Evolutionary conservation across 2,329 filamentous ascomycete species (phyloP).

Genomic region (Diaporthe citri): DNA sequence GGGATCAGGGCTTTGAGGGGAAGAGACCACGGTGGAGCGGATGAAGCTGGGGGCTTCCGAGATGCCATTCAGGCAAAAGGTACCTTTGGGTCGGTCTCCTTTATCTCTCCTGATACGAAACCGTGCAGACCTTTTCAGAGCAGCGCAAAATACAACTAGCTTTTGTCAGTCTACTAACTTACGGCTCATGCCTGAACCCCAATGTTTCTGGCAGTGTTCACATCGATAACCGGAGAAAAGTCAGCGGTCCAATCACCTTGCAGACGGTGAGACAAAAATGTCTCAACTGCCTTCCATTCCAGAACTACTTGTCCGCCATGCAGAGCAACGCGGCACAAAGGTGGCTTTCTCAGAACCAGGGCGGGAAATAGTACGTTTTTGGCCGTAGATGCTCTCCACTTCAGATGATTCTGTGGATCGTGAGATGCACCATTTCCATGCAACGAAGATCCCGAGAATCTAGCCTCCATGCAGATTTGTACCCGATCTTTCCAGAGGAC

Average conservation of each 20-base stretch:
- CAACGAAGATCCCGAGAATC: too few relatives aligned
- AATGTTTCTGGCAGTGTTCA: not conserved
- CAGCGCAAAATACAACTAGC: not conserved
- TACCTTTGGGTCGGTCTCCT: not conserved
- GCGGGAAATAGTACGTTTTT: not conserved
- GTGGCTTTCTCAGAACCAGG: constrained; percentile 16
- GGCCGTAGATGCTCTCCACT: too few relatives aligned
- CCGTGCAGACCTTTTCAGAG: not conserved
- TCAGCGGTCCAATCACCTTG: not conserved
- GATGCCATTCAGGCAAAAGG: not conserved
- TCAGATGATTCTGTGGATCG: too few relatives aligned
- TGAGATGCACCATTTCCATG: not conserved
- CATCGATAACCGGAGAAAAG: too few relatives aligned
- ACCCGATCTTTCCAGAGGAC: not conserved
- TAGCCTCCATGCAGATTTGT: too few relatives aligned
- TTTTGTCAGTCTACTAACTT: not conserved
- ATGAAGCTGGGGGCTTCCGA: not conserved
- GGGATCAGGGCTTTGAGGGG: too few relatives aligned
- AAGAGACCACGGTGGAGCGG: not conserved
- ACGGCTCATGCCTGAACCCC: not conserved
- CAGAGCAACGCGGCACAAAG: constrained; percentile 1
- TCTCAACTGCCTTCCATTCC: constrained; percentile 6
- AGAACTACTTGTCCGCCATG: constrained; percentile 18
- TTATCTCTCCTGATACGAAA: not conserved
- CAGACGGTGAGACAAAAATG: not conserved